Conservation (phyloP, 306 rosid genomes). For the Ammopiptanthus mongolicus region DNA sequence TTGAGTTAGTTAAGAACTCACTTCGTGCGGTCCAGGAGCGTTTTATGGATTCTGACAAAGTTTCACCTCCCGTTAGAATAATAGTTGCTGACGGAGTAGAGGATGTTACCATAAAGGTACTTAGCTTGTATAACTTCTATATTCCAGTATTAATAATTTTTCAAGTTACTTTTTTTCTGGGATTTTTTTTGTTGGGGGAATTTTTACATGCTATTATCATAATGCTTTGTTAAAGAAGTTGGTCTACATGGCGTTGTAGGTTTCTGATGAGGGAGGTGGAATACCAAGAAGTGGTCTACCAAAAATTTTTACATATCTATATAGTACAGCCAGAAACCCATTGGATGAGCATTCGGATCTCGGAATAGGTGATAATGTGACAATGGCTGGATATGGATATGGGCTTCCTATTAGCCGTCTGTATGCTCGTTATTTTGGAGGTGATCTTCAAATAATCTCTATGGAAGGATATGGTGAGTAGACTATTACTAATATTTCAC, state of each 20-base stretch:
- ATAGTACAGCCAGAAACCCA: slow-evolving; percentile 81
- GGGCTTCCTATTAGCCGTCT: slow-evolving; percentile 85
- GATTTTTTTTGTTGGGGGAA: not conserved
- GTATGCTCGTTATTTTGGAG: slow-evolving; percentile 87
- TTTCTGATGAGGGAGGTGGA: slow-evolving; percentile 91
- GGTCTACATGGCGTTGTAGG: slow-evolving; percentile 18
- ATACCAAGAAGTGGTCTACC: slow-evolving; percentile 77
- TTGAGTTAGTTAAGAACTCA: slow-evolving; percentile 95
- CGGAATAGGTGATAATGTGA: slow-evolving; percentile 53
- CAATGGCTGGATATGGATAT: slow-evolving; percentile 94
- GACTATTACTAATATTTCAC: not conserved
- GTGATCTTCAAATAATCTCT: slow-evolving; percentile 86
- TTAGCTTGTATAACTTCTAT: not conserved
- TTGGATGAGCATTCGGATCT: slow-evolving; percentile 64
- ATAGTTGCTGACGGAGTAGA: slow-evolving; percentile 94
- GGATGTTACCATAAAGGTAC: slow-evolving; percentile 75
- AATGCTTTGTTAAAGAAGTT: not conserved
- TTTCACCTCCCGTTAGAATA: slow-evolving; percentile 65
- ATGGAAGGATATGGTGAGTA: slow-evolving; percentile 94
- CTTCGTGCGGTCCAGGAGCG: slow-evolving; percentile 94
- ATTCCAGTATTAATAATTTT: not conserved
- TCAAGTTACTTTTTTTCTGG: not conserved
- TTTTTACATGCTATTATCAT: not conserved
- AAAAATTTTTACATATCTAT: slow-evolving; percentile 84
- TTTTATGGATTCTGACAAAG: slow-evolving; percentile 72